Evolutionary conservation across 352 stramenopile species (phyloP), one percentile per base, ranked within the genome.

Genomic region (Phytophthora cactorum): DNA sequence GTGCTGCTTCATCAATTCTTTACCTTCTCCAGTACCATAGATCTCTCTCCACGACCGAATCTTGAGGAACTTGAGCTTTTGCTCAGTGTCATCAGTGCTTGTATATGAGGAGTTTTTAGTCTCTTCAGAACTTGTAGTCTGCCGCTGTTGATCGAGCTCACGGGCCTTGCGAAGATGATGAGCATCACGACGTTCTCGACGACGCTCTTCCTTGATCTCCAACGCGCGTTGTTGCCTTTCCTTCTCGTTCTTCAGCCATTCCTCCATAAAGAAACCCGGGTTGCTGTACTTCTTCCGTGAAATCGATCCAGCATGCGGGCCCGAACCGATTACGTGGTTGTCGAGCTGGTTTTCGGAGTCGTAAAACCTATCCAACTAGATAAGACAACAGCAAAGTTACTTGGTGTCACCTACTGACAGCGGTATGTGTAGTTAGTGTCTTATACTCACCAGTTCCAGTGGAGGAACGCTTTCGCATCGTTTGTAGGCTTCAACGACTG

Each of bases 1-100:
- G n/a, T 68, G 54, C 7, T 70, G 69, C n/a, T 60, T 77, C 47
- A 70, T 65, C 7, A 90, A 38, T 32, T 90, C 81, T 47, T 88
- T 88, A 0, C 81, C 79, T 52, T 90, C 81, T 0, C 81, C 81
- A 15, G 75, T 90, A 10, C 81, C 81, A 41, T 88, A 90, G 17
- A 86, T 82, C 36, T 90, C 81, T 11, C 71, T 75, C 81, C 81
- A 90, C 49, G 81, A 88, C 4, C 81, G 74, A 28, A 90, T 88
- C 25, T 76, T 82, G 31, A 88, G 67, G 17, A 87, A 88, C 15
- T 80, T 84, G 29, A 71, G 49, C 46, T 74, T 69, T n/a, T 77
- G 63, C 36, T 82, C 69, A 8, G 52, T 52, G 15, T 63, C 56
- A 22, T 70, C 75, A n/a, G 51, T 68, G 27, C 70, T 69, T 6